phyloP scores from a whole-genome alignment of 495 filamentous ascomycete species.

The Penicillium maclennaniae region DNA sequence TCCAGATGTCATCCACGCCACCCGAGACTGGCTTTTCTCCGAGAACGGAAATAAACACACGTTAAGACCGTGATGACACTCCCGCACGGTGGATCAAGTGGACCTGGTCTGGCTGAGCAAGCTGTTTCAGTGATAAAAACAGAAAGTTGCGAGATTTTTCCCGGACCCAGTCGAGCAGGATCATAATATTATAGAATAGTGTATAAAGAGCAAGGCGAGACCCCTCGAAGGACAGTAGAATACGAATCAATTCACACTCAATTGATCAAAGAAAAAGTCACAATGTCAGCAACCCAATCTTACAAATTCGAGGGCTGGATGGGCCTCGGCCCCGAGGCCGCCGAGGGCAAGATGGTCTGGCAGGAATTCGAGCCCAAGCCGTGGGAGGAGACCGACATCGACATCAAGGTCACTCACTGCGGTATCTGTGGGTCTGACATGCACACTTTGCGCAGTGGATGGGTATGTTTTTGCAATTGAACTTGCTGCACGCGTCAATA shows the following conservation, averaged over 20 bases:
- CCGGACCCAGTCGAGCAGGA: not conserved
- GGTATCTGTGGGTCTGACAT: slow-evolving; percentile 57
- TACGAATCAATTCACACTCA: slow-evolving; percentile 25
- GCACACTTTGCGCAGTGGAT: slow-evolving; percentile 71
- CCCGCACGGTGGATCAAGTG: slow-evolving; percentile 14
- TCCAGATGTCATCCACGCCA: not conserved
- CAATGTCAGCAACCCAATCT: slow-evolving; percentile 37
- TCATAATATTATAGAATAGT: not conserved
- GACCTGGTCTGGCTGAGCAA: not conserved
- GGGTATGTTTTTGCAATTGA: slow-evolving; percentile 39
- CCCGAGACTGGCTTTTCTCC: not conserved
- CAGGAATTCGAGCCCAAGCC: slow-evolving; percentile 72
- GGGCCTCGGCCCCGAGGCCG: slow-evolving; percentile 53
- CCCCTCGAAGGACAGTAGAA: slow-evolving; percentile 47
- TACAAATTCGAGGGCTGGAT: slow-evolving; percentile 84
- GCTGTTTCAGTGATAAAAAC: not conserved
- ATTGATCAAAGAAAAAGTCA: slow-evolving; percentile 16
- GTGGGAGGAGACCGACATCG: slow-evolving; percentile 76
- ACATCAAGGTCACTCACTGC: slow-evolving; percentile 44
- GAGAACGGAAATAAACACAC: slow-evolving; percentile 10
- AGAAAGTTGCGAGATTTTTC: slow-evolving; percentile 1
- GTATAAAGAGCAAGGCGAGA: slow-evolving; percentile 55
- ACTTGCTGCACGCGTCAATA: not conserved
- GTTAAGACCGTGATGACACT: slow-evolving; percentile 18
- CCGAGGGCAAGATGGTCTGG: slow-evolving; percentile 76